These are phyloP conservation scores for Asterophora parasitica DNA, from an alignment of 768 basidiomycete species.

Conservation along the genomic window DNA sequence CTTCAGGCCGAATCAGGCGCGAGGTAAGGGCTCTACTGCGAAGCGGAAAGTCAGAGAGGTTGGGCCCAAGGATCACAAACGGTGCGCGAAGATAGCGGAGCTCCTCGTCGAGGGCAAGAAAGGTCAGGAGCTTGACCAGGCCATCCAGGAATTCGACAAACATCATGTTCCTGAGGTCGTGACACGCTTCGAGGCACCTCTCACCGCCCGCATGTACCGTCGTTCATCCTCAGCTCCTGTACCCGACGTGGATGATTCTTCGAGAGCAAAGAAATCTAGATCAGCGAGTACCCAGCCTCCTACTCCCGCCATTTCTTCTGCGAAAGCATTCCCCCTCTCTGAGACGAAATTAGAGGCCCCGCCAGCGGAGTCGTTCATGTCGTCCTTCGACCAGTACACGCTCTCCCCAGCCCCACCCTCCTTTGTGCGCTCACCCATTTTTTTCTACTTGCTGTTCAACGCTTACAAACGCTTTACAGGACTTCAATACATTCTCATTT, in stretches of 20 bases:
- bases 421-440: slow-evolving; percentile 38
- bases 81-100: slow-evolving; percentile 65
- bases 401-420: slow-evolving; percentile 37
- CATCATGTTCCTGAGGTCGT: slow-evolving; percentile 54
- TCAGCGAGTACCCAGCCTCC: slow-evolving; percentile 36
- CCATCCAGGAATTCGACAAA: slow-evolving; percentile 52
- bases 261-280: slow-evolving; percentile 23
- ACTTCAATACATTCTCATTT: slow-evolving; percentile 44
- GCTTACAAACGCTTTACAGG: slow-evolving; percentile 23
- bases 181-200: slow-evolving; percentile 68
- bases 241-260: slow-evolving; percentile 33
- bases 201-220: slow-evolving; percentile 65
- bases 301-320: slow-evolving; percentile 19
- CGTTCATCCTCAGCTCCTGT: slow-evolving; percentile 63
- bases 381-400: slow-evolving; percentile 29
- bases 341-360: slow-evolving; percentile 18
- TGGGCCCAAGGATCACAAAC: slow-evolving; percentile 56
- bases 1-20: slow-evolving; percentile 59
- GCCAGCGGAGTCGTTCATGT: slow-evolving; percentile 26
- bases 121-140: slow-evolving; percentile 51
- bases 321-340: slow-evolving; percentile 14
- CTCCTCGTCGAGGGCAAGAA: slow-evolving; percentile 52
- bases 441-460: slow-evolving; percentile 2
- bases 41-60: slow-evolving; percentile 61
- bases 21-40: slow-evolving; percentile 35